These are phyloP conservation scores for Pythium diclinum DNA, from an alignment of 352 stramenopile genomes.

Conservation along the genomic window DNA sequence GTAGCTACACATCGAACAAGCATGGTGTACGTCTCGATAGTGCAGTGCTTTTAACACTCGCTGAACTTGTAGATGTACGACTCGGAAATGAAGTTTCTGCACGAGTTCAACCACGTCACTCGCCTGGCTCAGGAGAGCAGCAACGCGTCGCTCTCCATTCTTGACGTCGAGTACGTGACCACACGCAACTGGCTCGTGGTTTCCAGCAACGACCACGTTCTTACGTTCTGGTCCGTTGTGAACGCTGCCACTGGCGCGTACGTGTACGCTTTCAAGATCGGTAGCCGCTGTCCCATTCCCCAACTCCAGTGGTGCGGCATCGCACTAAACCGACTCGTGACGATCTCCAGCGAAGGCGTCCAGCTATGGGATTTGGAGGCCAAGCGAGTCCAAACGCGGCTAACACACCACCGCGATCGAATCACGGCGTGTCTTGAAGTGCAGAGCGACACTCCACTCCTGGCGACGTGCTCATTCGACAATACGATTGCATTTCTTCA, in stretches of 20 bases:
- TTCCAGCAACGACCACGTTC: conserved; percentile 46
- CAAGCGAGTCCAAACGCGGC: conserved; percentile 28
- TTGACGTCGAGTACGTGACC: conserved; percentile 60
- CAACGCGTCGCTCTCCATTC: conserved; percentile 31
- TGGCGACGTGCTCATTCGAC: conserved; percentile 78
- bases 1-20: too few relatives aligned
- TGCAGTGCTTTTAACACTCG: background rate
- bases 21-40: too few relatives aligned
- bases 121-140: background rate
- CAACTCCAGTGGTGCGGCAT: conserved; percentile 54
- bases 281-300: conserved; percentile 44
- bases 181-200: conserved; percentile 51
- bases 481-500: conserved; percentile 74
- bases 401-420: conserved; percentile 41
- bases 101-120: conserved; percentile 45
- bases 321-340: conserved; percentile 41
- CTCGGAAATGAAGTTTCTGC: conserved; percentile 53
- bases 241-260: conserved; percentile 58
- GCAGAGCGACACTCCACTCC: conserved; percentile 35
- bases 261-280: conserved; percentile 59
- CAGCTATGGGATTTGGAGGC: conserved; percentile 73
- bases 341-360: conserved; percentile 25
- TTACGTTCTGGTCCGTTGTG: conserved; percentile 70
- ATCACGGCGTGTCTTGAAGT: conserved; percentile 62
- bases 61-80: conserved; percentile 52